phyloP scores from a whole-genome alignment of 768 basidiomycete species.

The Lyophyllum semitale region DNA sequence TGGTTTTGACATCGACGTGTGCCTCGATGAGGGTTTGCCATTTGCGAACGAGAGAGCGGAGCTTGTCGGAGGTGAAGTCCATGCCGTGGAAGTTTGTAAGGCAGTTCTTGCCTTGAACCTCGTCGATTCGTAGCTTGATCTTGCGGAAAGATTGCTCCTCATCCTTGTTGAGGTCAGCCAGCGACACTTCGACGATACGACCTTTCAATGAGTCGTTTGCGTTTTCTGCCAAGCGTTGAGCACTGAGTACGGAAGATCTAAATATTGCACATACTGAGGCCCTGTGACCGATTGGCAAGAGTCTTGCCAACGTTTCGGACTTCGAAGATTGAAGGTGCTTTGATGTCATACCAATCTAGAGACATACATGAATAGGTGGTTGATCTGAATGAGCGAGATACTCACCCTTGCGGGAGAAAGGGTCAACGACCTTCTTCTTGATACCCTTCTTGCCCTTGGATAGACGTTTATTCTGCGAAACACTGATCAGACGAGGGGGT shows the following conservation, averaged over 20 bases:
- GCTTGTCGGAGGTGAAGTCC: constrained; percentile 99
- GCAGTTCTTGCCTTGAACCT: constrained; percentile 98
- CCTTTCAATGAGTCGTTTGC: constrained; percentile 98
- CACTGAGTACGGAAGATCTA: neutral
- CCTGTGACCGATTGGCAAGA: constrained; percentile 95
- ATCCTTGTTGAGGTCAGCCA: constrained; percentile 98
- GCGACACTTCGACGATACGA: constrained; percentile 93
- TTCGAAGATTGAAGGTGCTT: constrained; percentile 98
- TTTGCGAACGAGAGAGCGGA: constrained; percentile 98
- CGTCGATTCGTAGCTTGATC: constrained; percentile 97
- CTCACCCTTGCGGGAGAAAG: constrained; percentile 97
- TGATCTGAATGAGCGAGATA: neutral
- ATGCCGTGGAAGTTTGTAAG: constrained; percentile 99
- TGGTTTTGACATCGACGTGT: constrained; percentile 98
- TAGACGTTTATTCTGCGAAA: constrained; percentile 87
- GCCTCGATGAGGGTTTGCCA: constrained; percentile 99
- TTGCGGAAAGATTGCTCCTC: constrained; percentile 99
- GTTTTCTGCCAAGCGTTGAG: constrained; percentile 65
- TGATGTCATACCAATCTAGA: constrained; percentile 99
- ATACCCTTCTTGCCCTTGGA: constrained; percentile 99
- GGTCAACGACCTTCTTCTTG: constrained; percentile 99
- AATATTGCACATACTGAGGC: constrained; percentile 76
- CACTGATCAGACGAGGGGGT: constrained; percentile 7
- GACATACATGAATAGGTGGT: constrained; percentile 3
- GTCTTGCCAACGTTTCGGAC: constrained; percentile 97